Evolutionary conservation across 805 yeast genomes (phyloP), one percentile per base, ranked within the genome.

Genomic region (Candida ficus): DNA sequence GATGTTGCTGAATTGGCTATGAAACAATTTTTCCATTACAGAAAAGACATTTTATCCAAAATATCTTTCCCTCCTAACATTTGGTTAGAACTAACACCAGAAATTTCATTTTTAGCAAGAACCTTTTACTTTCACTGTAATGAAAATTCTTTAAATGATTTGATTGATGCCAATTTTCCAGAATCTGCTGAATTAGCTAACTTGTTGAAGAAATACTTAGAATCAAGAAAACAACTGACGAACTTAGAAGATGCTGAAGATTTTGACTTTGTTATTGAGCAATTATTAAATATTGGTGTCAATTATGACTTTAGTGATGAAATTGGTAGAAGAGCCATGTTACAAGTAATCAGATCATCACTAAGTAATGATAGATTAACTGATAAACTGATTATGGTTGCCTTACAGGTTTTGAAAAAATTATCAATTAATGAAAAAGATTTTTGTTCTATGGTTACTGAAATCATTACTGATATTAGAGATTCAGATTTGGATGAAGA

Each of bases 261-360:
- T 41, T 56, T 78, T 22, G 90, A 84, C 47, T 89, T 80, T 55
- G 76, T 89, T 35, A 71, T 89, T 31, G 78, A 78, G 43, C 96
- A 93, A 59, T 60, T 91, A 17, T 57, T 91, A 29, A 60, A 66
- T 9, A 73, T 87, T 21, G 81, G 90, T 1, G 73, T 73, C 22
- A 75, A 76, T 29, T 83, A 83, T 55, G 98, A 93, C 58, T 88
- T 78, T 54, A 82, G 88, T 51, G 97, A 93, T 64, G 96, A 90
- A 60, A 75, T 84, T 35, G 96, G 97, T 17, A 75, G 96, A 55
- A 73, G 95, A 58, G 78, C 78, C 33, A 78, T 88, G 76, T 63
- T 84, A 29, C 71, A 68, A 23, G 69, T 76, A 2, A 61, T 80
- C 5, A 70, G 87, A 64, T 67, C 76, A 18, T 66, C 80, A n/a